Evolutionary conservation across 805 yeast species (phyloP), one percentile per base, ranked within the genome.

Genomic region (Yamadazyma laniorum): DNA sequence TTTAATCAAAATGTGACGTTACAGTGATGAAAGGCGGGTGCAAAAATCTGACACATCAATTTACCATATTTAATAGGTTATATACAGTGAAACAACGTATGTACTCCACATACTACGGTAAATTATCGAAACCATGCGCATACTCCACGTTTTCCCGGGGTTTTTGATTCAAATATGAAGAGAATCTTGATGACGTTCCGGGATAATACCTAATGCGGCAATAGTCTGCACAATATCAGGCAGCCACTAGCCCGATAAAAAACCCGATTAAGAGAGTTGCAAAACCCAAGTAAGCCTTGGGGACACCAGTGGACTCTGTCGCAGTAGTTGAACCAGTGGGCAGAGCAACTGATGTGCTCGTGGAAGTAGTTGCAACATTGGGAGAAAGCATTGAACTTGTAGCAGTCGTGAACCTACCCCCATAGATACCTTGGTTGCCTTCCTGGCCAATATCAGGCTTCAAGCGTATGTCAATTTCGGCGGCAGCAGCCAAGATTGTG

Each of bases 371-470:
- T 21, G 23, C 6, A 9, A 21, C 9, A 9, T 6, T 21, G 23
- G 6, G 6, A 9, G 9, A 9, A 9, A 9, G 6, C 6, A 9
- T 21, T 6, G 23, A 21, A 9, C 9, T 7, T 7, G 23, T 7
- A 7, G 23, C 9, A 21, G 9, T 7, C 9, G 23, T 21, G 6
- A 7, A 7, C 23, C 12, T 16, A 3, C 34, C 34, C 14, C 25
- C 39, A 23, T 35, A 21, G 17, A 36, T 29, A 5, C 39, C 39
- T 18, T 6, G 34, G 19, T 30, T 30, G 14, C 39, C 39, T 13
- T 36, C 39, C 29, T 35, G 39, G 4, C 39, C 39, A 14, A 36
- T 14, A 11, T 36, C 18, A 29, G 39, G 39, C 23, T 22, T n/a
- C 6, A 29, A 6, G 9, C 15, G 9, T 5, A 14, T 15, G 18